A percentile compares a stretch with the other conserved stretches of the same genome.
phyloP scores from a whole-genome alignment of 169 alveolate species.

The Plasmodium gaboni region DNA sequence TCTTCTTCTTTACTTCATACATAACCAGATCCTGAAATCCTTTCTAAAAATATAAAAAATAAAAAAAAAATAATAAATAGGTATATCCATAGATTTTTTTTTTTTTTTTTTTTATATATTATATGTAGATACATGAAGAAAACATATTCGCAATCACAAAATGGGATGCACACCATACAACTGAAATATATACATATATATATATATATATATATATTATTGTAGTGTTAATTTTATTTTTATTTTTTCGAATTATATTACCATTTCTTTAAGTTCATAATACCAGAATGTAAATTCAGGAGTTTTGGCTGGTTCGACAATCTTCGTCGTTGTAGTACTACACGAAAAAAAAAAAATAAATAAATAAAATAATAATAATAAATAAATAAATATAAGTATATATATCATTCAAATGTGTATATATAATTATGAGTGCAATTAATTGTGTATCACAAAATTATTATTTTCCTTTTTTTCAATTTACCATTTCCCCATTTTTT shows the following conservation, averaged over 20 bases:
- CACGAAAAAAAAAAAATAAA: neutral
- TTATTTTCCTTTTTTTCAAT: neutral
- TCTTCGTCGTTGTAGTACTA: constrained; percentile 39
- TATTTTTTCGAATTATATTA: neutral
- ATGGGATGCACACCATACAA: neutral
- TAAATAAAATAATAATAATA: neutral
- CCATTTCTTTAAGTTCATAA: constrained; percentile 66
- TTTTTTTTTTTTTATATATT: neutral
- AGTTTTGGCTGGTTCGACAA: constrained; percentile 44
- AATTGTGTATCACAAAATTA: too few species aligned
- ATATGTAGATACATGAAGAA: neutral
- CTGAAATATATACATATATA: neutral
- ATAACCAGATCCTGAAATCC: constrained; percentile 85
- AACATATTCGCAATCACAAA: neutral
- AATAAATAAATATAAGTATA: neutral
- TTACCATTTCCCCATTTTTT: constrained; percentile 75
- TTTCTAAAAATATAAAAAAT: constrained; percentile 49
- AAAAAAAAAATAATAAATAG: neutral
- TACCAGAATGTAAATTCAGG: constrained; percentile 56
- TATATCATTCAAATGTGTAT: neutral
- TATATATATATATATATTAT: neutral
- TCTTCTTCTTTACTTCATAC: constrained; percentile 83
- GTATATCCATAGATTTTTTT: neutral
- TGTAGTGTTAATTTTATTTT: neutral
- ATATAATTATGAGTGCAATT: neutral